Evolutionary conservation across 257 asterid species (phyloP), one percentile per base, ranked within the genome.

Genomic region (Sherardia arvensis): DNA sequence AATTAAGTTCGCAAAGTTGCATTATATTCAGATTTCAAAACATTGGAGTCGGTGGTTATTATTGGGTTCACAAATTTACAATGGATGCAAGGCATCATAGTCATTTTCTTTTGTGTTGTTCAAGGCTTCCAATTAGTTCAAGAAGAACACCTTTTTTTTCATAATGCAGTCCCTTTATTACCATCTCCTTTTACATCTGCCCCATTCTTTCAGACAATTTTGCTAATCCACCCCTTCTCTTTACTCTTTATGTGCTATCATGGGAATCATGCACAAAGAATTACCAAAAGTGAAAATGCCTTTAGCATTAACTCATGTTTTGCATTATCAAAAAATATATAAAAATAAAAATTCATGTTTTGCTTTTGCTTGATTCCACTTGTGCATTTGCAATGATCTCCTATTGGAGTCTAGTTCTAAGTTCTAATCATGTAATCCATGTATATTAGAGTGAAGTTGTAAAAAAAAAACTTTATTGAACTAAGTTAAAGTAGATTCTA

Each of bases 51-150:
- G 18, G 20, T 38, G 21, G 36, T 26, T 6, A 30, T 26, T 53
- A 22, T 26, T 12, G 61, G 61, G 38, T 28, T 53, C 32, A 53
- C 45, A 77, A 27, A 55, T 55, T 26, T 74, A 77, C 74, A 67
- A 77, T 66, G 66, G 29, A 45, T 8, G 54, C 57, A 59, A 53
- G 61, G 62, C n/a, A 66, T 54, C 61, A 67, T 36, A 55, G 64
- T 70, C 71, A 70, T 65, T 63, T 66, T 74, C 67, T 76, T 72
- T 75, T 73, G 74, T 68, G 66, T 62, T 8, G 25, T 60, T 74
- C 73, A 67, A 73, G 76, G 78, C 84, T 77, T 53, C 59, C 59
- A 4, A 55, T 10, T n/a, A n/a, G n/a, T 14, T 14, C 36, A 63
- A 63, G 51, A 69, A 66, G 83, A 79, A 8, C 6, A 17, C 17